These are phyloP conservation scores for Phytophthora ohioensis DNA, from an alignment of 352 stramenopile species.

Conservation along the genomic window DNA sequence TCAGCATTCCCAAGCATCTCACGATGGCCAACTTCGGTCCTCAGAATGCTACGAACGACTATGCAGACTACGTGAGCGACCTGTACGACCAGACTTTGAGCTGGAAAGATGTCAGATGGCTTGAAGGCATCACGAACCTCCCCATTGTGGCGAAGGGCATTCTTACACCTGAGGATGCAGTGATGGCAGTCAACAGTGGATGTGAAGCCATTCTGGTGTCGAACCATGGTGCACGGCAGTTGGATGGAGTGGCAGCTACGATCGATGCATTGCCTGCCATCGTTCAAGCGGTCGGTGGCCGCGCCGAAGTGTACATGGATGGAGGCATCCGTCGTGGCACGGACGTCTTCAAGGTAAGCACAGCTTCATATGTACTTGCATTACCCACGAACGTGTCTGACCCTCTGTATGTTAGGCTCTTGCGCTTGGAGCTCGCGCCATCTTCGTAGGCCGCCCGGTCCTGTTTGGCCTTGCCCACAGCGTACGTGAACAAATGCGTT, in stretches of 20 bases:
- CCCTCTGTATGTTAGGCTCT: constrained; percentile 39
- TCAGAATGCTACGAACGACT: constrained; percentile 34
- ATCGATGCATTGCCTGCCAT: constrained; percentile 94
- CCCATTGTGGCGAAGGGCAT: constrained; percentile 95
- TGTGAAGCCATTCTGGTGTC: constrained; percentile 94
- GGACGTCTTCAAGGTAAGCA: constrained; percentile 93
- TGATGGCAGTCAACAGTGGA: constrained; percentile 90
- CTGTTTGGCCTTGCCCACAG: constrained; percentile 95
- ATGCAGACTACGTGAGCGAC: constrained; percentile 59
- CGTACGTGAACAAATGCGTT: constrained; percentile 42
- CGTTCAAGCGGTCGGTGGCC: constrained; percentile 77
- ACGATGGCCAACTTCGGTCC: constrained; percentile 42
- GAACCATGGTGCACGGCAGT: constrained; percentile 93
- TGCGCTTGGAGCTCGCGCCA: constrained; percentile 92
- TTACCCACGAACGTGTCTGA: neutral
- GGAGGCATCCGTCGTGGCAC: constrained; percentile 95
- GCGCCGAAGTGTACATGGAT: constrained; percentile 94
- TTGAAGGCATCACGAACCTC: constrained; percentile 90
- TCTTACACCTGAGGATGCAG: constrained; percentile 93
- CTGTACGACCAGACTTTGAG: constrained; percentile 96
- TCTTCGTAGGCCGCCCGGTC: constrained; percentile 94
- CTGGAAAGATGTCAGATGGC: constrained; percentile 92
- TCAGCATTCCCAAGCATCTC: constrained; percentile 79
- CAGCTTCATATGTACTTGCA: neutral
- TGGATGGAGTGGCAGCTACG: constrained; percentile 89